Evolutionary conservation across 768 basidiomycete genomes (phyloP), one percentile per base, ranked within the genome.

Genomic region (Postia placenta): DNA sequence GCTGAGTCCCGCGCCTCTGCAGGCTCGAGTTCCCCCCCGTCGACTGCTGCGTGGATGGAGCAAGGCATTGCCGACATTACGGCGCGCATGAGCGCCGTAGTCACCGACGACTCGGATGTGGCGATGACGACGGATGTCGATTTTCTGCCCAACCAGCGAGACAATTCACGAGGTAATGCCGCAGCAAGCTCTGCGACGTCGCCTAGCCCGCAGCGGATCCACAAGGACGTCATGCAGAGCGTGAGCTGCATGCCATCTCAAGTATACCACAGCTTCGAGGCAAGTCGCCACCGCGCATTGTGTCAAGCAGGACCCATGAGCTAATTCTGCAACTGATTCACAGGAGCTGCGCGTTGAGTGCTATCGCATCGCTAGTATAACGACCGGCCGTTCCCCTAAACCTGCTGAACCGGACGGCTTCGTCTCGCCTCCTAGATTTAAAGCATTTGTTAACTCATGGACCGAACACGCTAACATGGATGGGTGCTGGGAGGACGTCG

Each of bases 321-420:
- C 30, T 33, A 15, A 15, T 7, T 33, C 20, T 24, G 11, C 35
- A 27, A 6, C 41, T 2, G 20, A 23, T 33, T 42, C 22, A 22
- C 35, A 50, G 49, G 49, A 50, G 24, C 27, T 50, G 7, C 49
- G 49, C 12, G 14, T 45, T 5, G 49, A 37, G 38, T 36, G 23
- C 28, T 50, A 50, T 23, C 17, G 19, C 3, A 5, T 36, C 17
- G 22, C 27, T 25, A 24, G 37, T 23, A 11, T 44, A 4, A 22
- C 42, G 20, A 50, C 9, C 9, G 35, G 43, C 11, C 42, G 20
- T 17, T 30, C 49, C 17, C 49, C 49, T 7, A 14, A 9, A n/a
- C 49, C 49, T 23, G 42, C 40, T 15, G 30, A 7, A 15, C 30
- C 30, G 9, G 30, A 33, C 15, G 30, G n/a, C n/a, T n/a, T n/a